Evolutionary conservation across 108 stramenopile species (phyloP), one percentile per base, ranked within the genome.

Genomic region (Nitzschia sp.): DNA sequence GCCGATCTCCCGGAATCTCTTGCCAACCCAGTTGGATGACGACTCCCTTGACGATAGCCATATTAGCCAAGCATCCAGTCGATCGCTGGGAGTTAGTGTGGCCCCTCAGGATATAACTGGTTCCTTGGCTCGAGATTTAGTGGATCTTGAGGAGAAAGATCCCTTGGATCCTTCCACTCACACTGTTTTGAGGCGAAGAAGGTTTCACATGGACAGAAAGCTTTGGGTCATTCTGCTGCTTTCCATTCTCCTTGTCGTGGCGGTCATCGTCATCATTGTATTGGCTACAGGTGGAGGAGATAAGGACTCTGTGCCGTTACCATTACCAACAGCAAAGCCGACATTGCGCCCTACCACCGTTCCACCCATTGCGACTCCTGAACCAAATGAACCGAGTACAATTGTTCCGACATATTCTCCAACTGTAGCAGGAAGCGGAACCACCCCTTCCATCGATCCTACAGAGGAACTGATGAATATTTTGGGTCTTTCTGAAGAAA

Each of bases 21-120:
- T 34, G 1, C 3, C 29, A 3, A 34, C 1, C 29, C 1, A 34
- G 5, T 5, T 34, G 29, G 29, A 34, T 34, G 29, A 34, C 29
- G 29, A 34, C 29, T 34, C 29, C 29, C 1, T 34, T 1, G 29
- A 34, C 29, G 29, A 34, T 34, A 5, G 5, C 5, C 5, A 34
- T 34, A 5, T 5, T 5, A 34, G 29, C 29, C 29, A 34, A 34
- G 29, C 29, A 34, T 34, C 29, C 29, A 34, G 29, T 10, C 26
- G 11, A 0, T 58, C 57, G 6, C 2, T 58, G 29, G 34, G 53
- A 25, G 21, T 55, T 15, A 55, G 25, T 20, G 22, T 55, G 12
- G 6, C 53, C 26, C 57, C 57, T 2, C 57, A 58, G 38, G 37
- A 25, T 29, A 58, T 58, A 11, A 22, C 29, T 40, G 57, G 57